Evolutionary conservation across 805 yeast genomes (phyloP).

Genomic region (Pichia pseudocactophila): DNA sequence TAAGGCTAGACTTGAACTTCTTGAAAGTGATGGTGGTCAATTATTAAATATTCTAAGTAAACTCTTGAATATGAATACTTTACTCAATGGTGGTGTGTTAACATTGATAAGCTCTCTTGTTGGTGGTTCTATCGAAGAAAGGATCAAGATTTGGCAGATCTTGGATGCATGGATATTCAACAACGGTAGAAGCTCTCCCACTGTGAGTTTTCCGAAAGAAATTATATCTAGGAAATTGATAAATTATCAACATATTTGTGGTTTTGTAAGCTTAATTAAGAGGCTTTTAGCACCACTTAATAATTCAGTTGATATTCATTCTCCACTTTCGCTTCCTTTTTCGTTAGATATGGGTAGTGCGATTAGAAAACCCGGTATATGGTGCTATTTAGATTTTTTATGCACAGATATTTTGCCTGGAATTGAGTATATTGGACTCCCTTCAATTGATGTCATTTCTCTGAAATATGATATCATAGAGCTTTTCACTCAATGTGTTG

Average conservation of each 20-base stretch:
- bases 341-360: conserved; percentile 57
- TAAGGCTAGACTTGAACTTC: conserved; percentile 24
- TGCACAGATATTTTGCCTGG: conserved; percentile 57
- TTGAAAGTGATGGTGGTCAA: conserved; percentile 27
- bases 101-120: conserved; percentile 51
- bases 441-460: conserved; percentile 28
- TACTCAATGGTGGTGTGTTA: conserved; percentile 41
- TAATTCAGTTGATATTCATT: conserved; percentile 26
- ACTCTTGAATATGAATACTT: conserved; percentile 22
- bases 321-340: conserved; percentile 37
- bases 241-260: conserved; percentile 24
- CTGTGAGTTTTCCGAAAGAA: conserved; percentile 27
- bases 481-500: conserved; percentile 39
- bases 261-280: conserved; percentile 50
- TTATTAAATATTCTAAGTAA: conserved; percentile 21
- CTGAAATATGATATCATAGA: conserved; percentile 49
- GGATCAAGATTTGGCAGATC: conserved; percentile 53
- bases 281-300: conserved; percentile 26
- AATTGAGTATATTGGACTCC: conserved; percentile 32
- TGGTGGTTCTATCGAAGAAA: conserved; percentile 30
- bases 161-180: conserved; percentile 64
- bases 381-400: conserved; percentile 74
- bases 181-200: conserved; percentile 11
- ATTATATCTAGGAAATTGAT: conserved; percentile 16
- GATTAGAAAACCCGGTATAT: conserved; percentile 57